Percentiles rank a stretch among this genome's conserved stretches.
Conservation (phyloP, 305 asterid genomes). For the Solanum hybrid region DNA sequence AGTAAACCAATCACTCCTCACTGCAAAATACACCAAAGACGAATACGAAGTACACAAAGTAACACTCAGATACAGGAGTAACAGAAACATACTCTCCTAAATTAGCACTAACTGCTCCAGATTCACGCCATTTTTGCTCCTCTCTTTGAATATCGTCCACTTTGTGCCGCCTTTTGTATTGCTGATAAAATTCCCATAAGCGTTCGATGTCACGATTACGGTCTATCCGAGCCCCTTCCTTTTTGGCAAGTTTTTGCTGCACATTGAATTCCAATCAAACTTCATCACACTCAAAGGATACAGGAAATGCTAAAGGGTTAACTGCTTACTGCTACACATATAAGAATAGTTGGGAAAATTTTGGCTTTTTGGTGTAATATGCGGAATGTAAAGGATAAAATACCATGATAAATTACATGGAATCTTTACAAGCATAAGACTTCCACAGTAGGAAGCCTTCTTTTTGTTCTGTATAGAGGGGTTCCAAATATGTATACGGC, state of each 20-base stretch:
- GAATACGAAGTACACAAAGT: slow-evolving; percentile 3
- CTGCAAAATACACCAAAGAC: slow-evolving; percentile 6
- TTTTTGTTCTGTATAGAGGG: not conserved
- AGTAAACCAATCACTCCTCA: not conserved
- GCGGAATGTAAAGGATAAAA: not conserved
- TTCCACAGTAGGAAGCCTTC: not conserved
- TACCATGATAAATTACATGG: not conserved
- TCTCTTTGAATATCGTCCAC: slow-evolving; percentile 86
- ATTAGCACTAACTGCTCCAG: slow-evolving; percentile 66
- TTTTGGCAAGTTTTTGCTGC: slow-evolving; percentile 96
- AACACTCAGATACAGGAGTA: not conserved
- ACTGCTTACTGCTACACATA: not conserved
- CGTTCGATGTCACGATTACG: slow-evolving; percentile 79
- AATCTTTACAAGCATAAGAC: not conserved
- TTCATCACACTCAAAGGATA: not conserved
- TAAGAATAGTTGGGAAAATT: not conserved
- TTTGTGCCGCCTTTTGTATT: slow-evolving; percentile 72
- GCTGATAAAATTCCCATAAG: slow-evolving; percentile 84
- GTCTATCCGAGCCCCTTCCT: slow-evolving; percentile 69
- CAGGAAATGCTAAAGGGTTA: not conserved
- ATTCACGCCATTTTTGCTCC: slow-evolving; percentile 85
- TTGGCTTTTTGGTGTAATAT: not conserved
- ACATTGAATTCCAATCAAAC: not conserved
- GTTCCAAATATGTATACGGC: not conserved
- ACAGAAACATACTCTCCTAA: slow-evolving; percentile 56